Percentiles rank a stretch among this genome's conserved stretches.
Evolutionary conservation across 306 rosid genomes (phyloP).

Genomic region (Pyrus betulifolia): DNA sequence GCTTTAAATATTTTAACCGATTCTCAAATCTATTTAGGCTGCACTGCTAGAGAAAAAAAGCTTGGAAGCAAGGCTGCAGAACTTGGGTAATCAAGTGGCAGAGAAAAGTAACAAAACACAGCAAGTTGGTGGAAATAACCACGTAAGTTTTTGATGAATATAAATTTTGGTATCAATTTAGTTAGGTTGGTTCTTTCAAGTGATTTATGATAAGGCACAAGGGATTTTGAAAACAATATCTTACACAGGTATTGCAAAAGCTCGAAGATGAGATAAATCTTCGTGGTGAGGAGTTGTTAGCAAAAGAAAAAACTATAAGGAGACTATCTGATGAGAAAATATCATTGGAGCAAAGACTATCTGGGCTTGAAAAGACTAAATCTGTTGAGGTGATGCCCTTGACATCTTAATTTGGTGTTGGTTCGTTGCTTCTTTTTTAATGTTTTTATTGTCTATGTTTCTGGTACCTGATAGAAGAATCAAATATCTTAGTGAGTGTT

Average conservation of each 20-base stretch:
- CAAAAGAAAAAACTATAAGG: constrained; percentile 57
- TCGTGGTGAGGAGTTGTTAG: constrained; percentile 46
- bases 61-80: constrained; percentile 58
- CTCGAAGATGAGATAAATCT: constrained; percentile 69
- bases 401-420: constrained; percentile 1
- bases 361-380: constrained; percentile 51
- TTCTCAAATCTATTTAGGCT: constrained; percentile 42
- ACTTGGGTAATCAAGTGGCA: constrained; percentile 46
- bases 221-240: constrained; percentile 5
- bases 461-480: background rate
- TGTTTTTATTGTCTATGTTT: background rate
- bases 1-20: background rate
- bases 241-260: constrained; percentile 40
- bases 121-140: constrained; percentile 40
- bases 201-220: background rate
- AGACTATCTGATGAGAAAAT: constrained; percentile 53
- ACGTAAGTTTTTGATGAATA: constrained; percentile 31
- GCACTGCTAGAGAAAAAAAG: constrained; percentile 52
- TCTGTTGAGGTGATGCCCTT: constrained; percentile 51
- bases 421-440: background rate
- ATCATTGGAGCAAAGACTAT: constrained; percentile 45
- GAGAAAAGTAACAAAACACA: constrained; percentile 49
- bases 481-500: constrained; percentile 15
- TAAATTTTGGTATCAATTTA: constrained; percentile 3
- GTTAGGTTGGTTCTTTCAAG: background rate